Evolutionary conservation across 805 yeast species (phyloP), one percentile per base, ranked within the genome.

Genomic region (Spathaspora girioi): DNA sequence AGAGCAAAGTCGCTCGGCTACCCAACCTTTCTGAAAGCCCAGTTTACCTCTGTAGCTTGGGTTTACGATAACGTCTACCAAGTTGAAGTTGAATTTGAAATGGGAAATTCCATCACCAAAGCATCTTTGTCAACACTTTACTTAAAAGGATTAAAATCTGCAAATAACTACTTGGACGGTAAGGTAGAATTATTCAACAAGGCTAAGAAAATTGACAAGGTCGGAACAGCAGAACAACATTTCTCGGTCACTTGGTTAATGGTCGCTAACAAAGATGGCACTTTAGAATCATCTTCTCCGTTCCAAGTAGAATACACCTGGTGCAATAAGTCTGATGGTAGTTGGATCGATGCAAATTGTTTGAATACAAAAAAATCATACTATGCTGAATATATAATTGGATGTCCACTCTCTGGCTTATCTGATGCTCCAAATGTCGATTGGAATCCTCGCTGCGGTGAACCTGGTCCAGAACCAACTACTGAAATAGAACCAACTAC

Each of bases 31-130:
- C 14, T n/a, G 32, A 17, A 17, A 3, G n/a, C 27, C 3, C 18
- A 11, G 18, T 46, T 38, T 12, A 46, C 46, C 3, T 14, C 7
- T 8, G 44, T 46, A 2, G 8, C 20, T 11, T 46, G 49, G 49
- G 27, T 46, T 5, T 14, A 38, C 10, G 49, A 46, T 4, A 27
- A 46, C 19, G 20, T 42, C 26, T 46, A 46, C 47, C 38, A 23
- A 19, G 49, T 46, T 27, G 31, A 46, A 15, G 45, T 46, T 12
- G 49, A 46, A 19, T 46, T 46, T 18, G 32, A 46, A 18, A 46
- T 46, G 23, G 45, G 38, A 23, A 27, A 23, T 15, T 38, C 45
- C n/a, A 46, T 46, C 9, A 38, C 49, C 15, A 35, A 46, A 38
- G 32, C 32, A 18, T 15, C 49, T 3, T 23, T 46, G 12, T 46